Evolutionary conservation across 2,329 filamentous ascomycete genomes (phyloP).

Genomic region (Phaeosphaeriaceae sp.): DNA sequence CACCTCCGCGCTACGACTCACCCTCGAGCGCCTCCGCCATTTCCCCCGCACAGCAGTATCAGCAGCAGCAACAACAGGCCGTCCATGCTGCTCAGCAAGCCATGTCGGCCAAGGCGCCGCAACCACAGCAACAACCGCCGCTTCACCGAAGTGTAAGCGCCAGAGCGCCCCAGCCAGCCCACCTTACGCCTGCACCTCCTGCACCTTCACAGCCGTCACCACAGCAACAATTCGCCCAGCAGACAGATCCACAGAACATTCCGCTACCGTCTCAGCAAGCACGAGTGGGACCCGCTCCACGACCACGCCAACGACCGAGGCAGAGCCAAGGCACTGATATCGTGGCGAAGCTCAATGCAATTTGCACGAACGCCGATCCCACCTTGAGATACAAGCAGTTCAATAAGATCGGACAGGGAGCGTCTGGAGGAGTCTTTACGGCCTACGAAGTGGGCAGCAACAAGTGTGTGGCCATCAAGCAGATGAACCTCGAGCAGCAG

Average conservation of each 20-base stretch:
- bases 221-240: constrained; percentile 57
- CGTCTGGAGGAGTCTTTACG: constrained; percentile 93
- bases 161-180: constrained; percentile 52
- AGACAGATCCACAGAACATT: constrained; percentile 52
- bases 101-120: constrained; percentile 65
- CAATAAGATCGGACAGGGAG: constrained; percentile 96
- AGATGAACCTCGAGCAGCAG: constrained; percentile 99
- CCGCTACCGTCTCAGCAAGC: constrained; percentile 57
- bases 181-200: constrained; percentile 50
- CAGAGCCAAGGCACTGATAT: constrained; percentile 86
- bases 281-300: constrained; percentile 63
- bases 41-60: constrained; percentile 58
- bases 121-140: constrained; percentile 53
- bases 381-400: constrained; percentile 85
- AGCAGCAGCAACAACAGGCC: constrained; percentile 87
- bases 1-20: constrained; percentile 54
- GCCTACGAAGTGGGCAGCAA: constrained; percentile 86
- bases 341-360: constrained; percentile 80
- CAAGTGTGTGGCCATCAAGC: constrained; percentile 94
- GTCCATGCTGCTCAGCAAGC: constrained; percentile 79
- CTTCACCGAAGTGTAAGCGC: constrained; percentile 78
- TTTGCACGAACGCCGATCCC: constrained; percentile 90
- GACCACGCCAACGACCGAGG: constrained; percentile 78
- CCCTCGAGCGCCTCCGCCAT: constrained; percentile 46
- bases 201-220: constrained; percentile 53